These are phyloP conservation scores for Phytopythium delawarense DNA, from an alignment of 352 stramenopile genomes.

Conservation along the genomic window DNA sequence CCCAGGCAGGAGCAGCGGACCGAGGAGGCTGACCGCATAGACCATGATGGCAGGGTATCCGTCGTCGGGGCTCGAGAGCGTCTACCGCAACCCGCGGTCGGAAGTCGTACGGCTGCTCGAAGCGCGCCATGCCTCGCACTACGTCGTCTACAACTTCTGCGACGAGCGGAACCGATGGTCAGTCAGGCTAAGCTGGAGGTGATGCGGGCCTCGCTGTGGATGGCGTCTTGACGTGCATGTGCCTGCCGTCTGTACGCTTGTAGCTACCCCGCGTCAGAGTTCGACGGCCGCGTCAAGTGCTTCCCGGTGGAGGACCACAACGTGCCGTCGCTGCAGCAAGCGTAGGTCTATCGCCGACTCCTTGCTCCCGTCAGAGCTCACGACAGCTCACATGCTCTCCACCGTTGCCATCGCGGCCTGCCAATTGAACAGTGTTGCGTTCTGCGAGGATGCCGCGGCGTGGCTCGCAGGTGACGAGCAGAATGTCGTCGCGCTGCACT, in stretches of 20 bases:
- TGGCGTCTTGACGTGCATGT: too few relatives aligned
- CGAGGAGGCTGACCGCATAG: neutral
- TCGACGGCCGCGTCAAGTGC: slow-evolving; percentile 38
- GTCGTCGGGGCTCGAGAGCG: slow-evolving; percentile 42
- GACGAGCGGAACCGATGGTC: slow-evolving; percentile 49
- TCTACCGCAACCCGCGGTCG: slow-evolving; percentile 57
- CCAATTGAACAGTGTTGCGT: slow-evolving; percentile 36
- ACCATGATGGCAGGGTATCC: slow-evolving; percentile 36
- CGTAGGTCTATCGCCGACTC: slow-evolving; percentile 23
- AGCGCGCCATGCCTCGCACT: slow-evolving; percentile 38
- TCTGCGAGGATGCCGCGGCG: slow-evolving; percentile 64
- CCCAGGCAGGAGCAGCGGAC: neutral
- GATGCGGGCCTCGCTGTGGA: too few relatives aligned
- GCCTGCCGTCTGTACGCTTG: neutral
- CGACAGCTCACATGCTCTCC: neutral
- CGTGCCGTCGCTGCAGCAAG: slow-evolving; percentile 57
- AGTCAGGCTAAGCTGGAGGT: neutral
- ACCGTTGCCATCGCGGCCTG: neutral
- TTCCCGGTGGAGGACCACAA: slow-evolving; percentile 78
- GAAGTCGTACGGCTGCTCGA: slow-evolving; percentile 58
- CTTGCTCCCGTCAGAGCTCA: too few relatives aligned
- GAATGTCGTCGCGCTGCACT: slow-evolving; percentile 60
- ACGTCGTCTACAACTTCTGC: slow-evolving; percentile 82
- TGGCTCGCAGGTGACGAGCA: slow-evolving; percentile 43
- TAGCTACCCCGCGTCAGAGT: slow-evolving; percentile 52